Evolutionary conservation across 352 stramenopile genomes (phyloP).

Genomic region (Saprolegnia parasitica): DNA sequence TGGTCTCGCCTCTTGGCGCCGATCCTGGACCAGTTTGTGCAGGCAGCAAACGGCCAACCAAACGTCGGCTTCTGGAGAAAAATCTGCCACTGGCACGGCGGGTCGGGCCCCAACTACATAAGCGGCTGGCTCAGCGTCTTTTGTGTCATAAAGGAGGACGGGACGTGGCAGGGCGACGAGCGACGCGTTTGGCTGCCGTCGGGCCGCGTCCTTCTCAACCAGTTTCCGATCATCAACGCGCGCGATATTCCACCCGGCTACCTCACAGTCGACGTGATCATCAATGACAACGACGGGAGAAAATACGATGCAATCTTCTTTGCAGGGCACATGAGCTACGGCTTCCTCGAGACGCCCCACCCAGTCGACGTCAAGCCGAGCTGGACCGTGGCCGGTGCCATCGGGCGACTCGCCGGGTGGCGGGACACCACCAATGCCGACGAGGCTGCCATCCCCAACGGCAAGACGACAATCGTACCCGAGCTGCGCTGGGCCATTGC

Average conservation of each 20-base stretch:
- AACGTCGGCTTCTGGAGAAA: neutral
- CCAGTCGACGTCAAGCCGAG: neutral
- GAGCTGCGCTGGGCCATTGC: constrained; percentile 12
- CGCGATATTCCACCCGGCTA: constrained; percentile 12
- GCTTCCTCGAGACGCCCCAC: neutral
- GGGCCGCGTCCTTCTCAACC: too few species aligned
- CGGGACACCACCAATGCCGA: too few species aligned
- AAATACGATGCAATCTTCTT: neutral
- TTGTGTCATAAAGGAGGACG: too few species aligned
- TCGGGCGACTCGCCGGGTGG: too few species aligned
- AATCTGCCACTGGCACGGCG: neutral
- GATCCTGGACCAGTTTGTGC: neutral
- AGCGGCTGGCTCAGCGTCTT: too few species aligned
- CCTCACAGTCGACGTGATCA: constrained; percentile 19
- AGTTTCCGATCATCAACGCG: constrained; percentile 9
- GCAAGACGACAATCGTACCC: neutral
- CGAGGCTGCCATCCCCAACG: neutral
- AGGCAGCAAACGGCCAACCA: neutral
- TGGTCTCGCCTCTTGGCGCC: neutral
- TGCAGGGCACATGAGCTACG: constrained; percentile 5
- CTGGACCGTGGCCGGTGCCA: neutral
- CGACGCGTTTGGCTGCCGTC: neutral
- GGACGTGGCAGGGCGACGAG: too few species aligned
- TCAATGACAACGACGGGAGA: constrained; percentile 17
- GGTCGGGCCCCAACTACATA: neutral